These are phyloP conservation scores for Colletotrichum sansevieriae DNA, from an alignment of 2,329 filamentous ascomycete genomes.

Conservation along the genomic window DNA sequence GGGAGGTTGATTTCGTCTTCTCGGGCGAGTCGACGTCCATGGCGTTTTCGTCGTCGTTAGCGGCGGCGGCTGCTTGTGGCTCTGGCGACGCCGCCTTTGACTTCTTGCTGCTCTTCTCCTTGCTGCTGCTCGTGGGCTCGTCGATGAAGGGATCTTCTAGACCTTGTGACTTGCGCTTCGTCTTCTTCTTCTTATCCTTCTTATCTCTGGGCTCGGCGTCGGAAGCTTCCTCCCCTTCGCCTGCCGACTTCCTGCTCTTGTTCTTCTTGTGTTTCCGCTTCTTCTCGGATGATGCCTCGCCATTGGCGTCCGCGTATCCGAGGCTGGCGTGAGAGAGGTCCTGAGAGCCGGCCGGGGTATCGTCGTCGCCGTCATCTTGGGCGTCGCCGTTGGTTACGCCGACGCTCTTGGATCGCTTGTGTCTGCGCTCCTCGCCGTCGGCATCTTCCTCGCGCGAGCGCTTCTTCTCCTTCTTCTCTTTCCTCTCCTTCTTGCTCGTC, in stretches of 20 bases:
- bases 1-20: slow-evolving; percentile 47
- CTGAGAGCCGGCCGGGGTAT: slow-evolving; percentile 24
- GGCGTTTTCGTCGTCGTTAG: slow-evolving; percentile 47
- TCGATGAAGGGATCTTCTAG: slow-evolving; percentile 22
- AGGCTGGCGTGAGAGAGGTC: slow-evolving; percentile 34
- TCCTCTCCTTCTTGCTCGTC: slow-evolving; percentile 54
- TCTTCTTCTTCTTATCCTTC: slow-evolving; percentile 51
- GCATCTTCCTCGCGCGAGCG: slow-evolving; percentile 59
- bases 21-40: slow-evolving; percentile 57
- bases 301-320: slow-evolving; percentile 15
- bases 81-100: slow-evolving; percentile 44
- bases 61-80: slow-evolving; percentile 16
- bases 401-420: slow-evolving; percentile 65
- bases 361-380: slow-evolving; percentile 42
- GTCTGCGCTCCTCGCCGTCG: slow-evolving; percentile 58
- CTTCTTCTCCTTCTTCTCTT: slow-evolving; percentile 57
- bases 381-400: slow-evolving; percentile 43
- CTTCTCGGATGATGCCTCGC: slow-evolving; percentile 33
- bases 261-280: slow-evolving; percentile 38
- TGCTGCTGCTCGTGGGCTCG: slow-evolving; percentile 39
- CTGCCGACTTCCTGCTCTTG: slow-evolving; percentile 35
- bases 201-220: slow-evolving; percentile 51
- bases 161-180: slow-evolving; percentile 50
- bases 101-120: slow-evolving; percentile 47
- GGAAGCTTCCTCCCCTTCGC: slow-evolving; percentile 44